Base-by-base conservation (phyloP, 306 rosid species). In the Dryas octopetala region DNA sequence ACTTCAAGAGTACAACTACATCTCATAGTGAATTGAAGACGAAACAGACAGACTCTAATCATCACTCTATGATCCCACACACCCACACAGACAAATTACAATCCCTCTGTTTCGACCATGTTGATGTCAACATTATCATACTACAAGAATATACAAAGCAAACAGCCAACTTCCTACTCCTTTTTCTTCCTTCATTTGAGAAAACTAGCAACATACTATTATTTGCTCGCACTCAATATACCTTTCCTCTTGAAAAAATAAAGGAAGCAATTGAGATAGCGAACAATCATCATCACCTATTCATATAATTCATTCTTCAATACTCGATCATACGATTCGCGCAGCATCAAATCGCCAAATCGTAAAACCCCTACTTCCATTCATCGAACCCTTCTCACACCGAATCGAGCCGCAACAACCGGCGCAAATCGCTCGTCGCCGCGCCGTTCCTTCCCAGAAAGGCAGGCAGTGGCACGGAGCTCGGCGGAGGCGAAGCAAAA, bases 231-330 rank as follows among this genome's bases (percentile, higher is more conserved):
- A 53, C 83, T 78, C 86, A 62, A 66, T 74, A 60, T 73, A 73
- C 52, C 72, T 77, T 71, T 85, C 97, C 96, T 85, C 92, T 78
- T 88, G 90, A 83, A 86, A 92, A 92, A 90, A 88, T 90, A 87
- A 87, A 83, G 96, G 93, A 85, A 79, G 88, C 86, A 46, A 81
- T 16, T 73, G 86, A 73, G 86, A 68, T 71, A 57, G 51, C 82
- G 79, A 81, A 66, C 87, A 74, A 73, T 62, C 49, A 48, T 10
- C 83, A 26, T 38, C 46, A 38, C n/a, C 74, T 8, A 38, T 17
- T 15, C 46, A 44, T 7, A 7, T 32, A 32, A 32, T 32, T 14
- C 4, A 69, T 51, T 41, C 62, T 19, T 66, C 62, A 11, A 26
- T 16, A 5, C 10, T 72, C 23, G 15, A 51, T 43, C 78, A 83